phyloP scores from a whole-genome alignment of 129 eudicot species.

The Chrysanthemum seticuspe region DNA sequence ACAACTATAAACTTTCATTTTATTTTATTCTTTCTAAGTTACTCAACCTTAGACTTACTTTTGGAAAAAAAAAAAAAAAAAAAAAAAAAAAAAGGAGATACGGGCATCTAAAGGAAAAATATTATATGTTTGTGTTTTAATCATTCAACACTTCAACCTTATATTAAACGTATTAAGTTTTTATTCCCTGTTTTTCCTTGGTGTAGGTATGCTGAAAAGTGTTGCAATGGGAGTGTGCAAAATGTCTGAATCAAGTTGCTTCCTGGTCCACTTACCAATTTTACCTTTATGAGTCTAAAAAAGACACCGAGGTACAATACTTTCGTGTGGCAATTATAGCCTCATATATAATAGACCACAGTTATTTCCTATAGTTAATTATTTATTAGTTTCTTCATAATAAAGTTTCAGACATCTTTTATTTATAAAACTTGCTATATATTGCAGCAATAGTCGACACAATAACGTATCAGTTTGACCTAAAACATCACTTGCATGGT shows the following conservation, averaged over 20 bases:
- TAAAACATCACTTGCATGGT: neutral
- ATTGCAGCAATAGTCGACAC: too few relatives aligned
- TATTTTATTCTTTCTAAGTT: neutral
- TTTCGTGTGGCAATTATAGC: slow-evolving; percentile 2
- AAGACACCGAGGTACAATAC: neutral
- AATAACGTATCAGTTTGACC: neutral
- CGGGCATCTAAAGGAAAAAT: neutral
- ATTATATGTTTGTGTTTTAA: neutral
- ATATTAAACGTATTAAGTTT: neutral
- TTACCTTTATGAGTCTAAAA: neutral
- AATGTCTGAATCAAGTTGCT: slow-evolving; percentile 5
- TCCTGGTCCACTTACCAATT: slow-evolving; percentile 3
- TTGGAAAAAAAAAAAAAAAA: neutral
- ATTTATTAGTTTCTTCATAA: slow-evolving; percentile 9
- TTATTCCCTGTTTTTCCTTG: slow-evolving; percentile 11
- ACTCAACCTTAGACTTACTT: neutral
- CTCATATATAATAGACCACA: slow-evolving; percentile 9
- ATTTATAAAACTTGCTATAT: slow-evolving; percentile 6
- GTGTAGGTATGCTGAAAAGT: neutral
- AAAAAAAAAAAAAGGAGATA: neutral
- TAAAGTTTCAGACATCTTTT: slow-evolving; percentile 9
- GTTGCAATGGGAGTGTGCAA: slow-evolving; percentile 10
- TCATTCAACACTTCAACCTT: slow-evolving; percentile 2
- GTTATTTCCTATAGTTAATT: slow-evolving; percentile 8
- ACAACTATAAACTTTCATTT: neutral